A percentile compares a stretch with the other conserved stretches of the same genome.
phyloP scores from a whole-genome alignment of 2,329 filamentous ascomycete genomes.

The Arthrinium puccinioides region DNA sequence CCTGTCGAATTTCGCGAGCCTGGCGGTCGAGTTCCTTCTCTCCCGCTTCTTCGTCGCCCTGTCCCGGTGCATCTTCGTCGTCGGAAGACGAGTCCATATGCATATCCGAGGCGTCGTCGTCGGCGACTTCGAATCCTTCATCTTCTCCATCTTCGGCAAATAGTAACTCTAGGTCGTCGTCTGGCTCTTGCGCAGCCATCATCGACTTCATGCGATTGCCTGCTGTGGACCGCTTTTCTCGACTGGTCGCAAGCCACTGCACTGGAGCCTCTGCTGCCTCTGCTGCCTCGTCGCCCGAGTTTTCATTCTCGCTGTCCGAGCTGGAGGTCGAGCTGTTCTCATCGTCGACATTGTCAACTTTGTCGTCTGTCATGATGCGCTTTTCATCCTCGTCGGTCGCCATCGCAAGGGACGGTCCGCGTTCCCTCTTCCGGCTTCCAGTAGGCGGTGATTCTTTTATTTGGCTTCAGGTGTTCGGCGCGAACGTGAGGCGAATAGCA shows the following conservation, averaged over 20 bases:
- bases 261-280: slow-evolving; percentile 26
- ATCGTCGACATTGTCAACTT: slow-evolving; percentile 1
- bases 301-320: slow-evolving; percentile 27
- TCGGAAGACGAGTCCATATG: slow-evolving; percentile 81
- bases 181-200: slow-evolving; percentile 65
- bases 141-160: slow-evolving; percentile 68
- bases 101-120: slow-evolving; percentile 63
- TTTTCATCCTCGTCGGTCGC: slow-evolving; percentile 1
- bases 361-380: neutral
- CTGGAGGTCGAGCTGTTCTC: slow-evolving; percentile 17
- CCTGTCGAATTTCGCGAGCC: slow-evolving; percentile 59
- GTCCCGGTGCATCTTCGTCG: slow-evolving; percentile 69
- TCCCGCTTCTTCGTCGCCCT: slow-evolving; percentile 69
- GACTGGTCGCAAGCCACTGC: slow-evolving; percentile 67
- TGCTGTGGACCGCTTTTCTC: slow-evolving; percentile 71
- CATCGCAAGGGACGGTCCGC: no score
- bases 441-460: no score
- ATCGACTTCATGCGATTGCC: slow-evolving; percentile 78
- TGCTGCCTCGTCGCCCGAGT: slow-evolving; percentile 17
- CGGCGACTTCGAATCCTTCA: slow-evolving; percentile 62
- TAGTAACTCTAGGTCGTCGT: slow-evolving; percentile 63
- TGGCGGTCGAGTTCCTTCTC: slow-evolving; percentile 80
- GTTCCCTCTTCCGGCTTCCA: no score
- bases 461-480: no score
- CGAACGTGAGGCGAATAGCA: no score